phyloP scores from a whole-genome alignment of 1,139 yeast species.

The Lodderomyces pseudojiufengensis region DNA sequence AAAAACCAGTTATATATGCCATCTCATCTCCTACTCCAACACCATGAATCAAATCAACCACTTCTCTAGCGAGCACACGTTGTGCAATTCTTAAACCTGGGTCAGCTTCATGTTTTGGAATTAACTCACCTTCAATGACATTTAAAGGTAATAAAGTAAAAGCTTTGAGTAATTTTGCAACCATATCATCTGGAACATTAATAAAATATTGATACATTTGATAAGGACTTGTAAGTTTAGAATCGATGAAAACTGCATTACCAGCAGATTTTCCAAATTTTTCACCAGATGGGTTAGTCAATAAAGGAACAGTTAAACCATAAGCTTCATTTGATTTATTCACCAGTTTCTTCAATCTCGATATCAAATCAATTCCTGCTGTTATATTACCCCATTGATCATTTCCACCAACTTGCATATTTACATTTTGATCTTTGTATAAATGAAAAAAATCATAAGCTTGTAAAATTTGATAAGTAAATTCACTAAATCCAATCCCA shows the following conservation, averaged over 20 bases:
- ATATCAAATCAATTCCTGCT: slow-evolving; percentile 88
- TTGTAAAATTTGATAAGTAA: slow-evolving; percentile 86
- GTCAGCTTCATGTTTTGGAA: slow-evolving; percentile 49
- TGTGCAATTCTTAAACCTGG: slow-evolving; percentile 74
- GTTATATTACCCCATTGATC: slow-evolving; percentile 99
- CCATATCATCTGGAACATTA: slow-evolving; percentile 75
- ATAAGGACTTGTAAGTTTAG: slow-evolving; percentile 68
- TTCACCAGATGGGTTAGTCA: slow-evolving; percentile 86
- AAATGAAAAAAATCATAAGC: slow-evolving; percentile 93
- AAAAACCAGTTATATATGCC: slow-evolving; percentile 56
- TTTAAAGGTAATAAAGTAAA: slow-evolving; percentile 74
- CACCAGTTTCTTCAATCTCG: slow-evolving; percentile 45
- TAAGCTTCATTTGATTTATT: slow-evolving; percentile 30
- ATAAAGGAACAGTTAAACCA: slow-evolving; percentile 86
- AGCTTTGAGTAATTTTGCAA: slow-evolving; percentile 61
- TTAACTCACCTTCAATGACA: slow-evolving; percentile 49
- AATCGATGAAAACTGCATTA: slow-evolving; percentile 86
- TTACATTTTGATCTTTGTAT: slow-evolving; percentile 55
- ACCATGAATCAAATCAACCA: slow-evolving; percentile 86
- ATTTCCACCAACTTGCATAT: slow-evolving; percentile 89
- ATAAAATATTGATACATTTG: slow-evolving; percentile 84
- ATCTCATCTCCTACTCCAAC: slow-evolving; percentile 67
- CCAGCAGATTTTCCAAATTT: slow-evolving; percentile 98
- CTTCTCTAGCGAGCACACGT: slow-evolving; percentile 72
- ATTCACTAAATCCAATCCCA: slow-evolving; percentile 92